phyloP scores from a whole-genome alignment of 768 basidiomycete species.

The Cystobasidium onofrii region DNA sequence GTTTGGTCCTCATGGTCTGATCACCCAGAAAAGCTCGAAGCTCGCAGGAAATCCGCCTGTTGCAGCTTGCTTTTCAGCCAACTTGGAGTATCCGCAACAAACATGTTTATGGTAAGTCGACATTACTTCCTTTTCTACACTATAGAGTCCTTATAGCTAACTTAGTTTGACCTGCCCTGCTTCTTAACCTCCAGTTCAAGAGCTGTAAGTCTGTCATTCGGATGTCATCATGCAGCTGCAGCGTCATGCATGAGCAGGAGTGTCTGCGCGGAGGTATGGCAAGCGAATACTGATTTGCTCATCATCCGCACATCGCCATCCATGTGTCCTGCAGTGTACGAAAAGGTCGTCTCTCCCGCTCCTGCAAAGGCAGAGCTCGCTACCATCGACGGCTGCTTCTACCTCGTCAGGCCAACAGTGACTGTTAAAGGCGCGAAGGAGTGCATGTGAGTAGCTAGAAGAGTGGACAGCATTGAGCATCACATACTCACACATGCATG shows the following conservation, averaged over 20 bases:
- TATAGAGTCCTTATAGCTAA: too few species aligned
- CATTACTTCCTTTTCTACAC: too few species aligned
- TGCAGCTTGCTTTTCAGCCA: background rate
- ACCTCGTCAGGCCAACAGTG: conserved; percentile 30
- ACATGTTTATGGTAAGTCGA: conserved; percentile 17
- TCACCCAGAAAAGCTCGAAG: too few species aligned
- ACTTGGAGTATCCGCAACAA: background rate
- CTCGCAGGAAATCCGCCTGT: too few species aligned
- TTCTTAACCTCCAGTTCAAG: background rate
- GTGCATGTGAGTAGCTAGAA: conserved; percentile 26
- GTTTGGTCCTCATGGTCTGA: too few species aligned
- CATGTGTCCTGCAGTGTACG: conserved; percentile 24
- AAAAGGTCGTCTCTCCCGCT: conserved; percentile 6
- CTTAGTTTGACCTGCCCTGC: too few species aligned
- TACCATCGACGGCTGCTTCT: conserved; percentile 19
- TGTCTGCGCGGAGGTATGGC: too few species aligned
- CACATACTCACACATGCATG: background rate
- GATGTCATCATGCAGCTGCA: background rate
- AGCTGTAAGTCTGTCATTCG: conserved; percentile 3
- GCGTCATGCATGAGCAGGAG: background rate
- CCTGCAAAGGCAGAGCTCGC: conserved; percentile 24
- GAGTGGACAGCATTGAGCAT: too few species aligned
- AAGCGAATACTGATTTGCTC: too few species aligned
- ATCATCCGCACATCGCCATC: too few species aligned
- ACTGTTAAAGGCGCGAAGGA: conserved; percentile 29